These are phyloP conservation scores for Rhodotorula taiwanensis DNA, from an alignment of 768 basidiomycete genomes.

Conservation along the genomic window DNA sequence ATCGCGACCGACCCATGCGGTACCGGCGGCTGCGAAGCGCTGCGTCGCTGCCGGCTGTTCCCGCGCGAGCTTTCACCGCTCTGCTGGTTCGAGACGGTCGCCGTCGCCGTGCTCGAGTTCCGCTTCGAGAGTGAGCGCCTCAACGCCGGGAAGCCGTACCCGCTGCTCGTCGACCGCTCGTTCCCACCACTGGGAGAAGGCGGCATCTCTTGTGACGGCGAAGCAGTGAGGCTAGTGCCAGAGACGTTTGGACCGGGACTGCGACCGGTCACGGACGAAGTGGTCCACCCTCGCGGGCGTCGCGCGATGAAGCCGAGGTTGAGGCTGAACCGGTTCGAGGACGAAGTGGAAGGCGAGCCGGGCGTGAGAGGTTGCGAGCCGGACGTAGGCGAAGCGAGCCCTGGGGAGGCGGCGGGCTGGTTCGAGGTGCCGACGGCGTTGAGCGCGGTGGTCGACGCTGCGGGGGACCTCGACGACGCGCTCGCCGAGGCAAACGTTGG, in stretches of 20 bases:
- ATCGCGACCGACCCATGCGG: neutral
- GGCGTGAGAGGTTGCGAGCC: too few species aligned
- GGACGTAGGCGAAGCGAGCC: neutral
- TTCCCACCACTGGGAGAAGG: constrained; percentile 11
- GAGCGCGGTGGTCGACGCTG: neutral
- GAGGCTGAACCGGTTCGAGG: constrained; percentile 31
- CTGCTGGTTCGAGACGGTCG: neutral
- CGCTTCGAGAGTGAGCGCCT: constrained; percentile 26
- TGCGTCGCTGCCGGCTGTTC: constrained; percentile 8
- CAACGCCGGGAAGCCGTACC: constrained; percentile 35
- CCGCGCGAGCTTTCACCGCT: too few species aligned
- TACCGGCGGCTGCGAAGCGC: constrained; percentile 29
- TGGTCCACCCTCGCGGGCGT: constrained; percentile 29
- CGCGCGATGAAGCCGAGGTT: constrained; percentile 29
- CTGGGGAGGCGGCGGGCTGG: neutral
- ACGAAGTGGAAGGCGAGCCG: constrained; percentile 12
- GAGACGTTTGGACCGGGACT: constrained; percentile 4
- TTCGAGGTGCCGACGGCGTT: neutral
- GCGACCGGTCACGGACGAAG: constrained; percentile 11
- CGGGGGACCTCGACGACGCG: neutral
- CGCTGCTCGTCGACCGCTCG: neutral
- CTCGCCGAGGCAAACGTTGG: too few species aligned
- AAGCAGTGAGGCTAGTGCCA: neutral
- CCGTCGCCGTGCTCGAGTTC: neutral
- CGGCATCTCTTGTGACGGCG: constrained; percentile 21